Evolutionary conservation across 139 green algal genomes (phyloP), one percentile per base, ranked within the genome.

Genomic region (Micractinium sp.): DNA sequence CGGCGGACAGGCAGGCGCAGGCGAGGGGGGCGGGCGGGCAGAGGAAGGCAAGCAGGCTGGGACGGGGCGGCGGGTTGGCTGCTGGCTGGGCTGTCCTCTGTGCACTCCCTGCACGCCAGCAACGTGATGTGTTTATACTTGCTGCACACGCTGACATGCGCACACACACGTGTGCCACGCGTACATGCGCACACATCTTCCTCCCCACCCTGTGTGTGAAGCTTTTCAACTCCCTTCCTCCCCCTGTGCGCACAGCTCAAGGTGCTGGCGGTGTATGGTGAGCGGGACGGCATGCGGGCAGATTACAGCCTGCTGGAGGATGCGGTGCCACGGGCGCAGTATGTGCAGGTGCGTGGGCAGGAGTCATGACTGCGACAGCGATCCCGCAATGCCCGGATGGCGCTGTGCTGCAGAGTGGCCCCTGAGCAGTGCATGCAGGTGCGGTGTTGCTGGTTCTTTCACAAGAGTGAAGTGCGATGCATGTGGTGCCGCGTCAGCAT

Each of bases 191-290:
- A 56, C 7, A 71, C 63, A 71, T 71, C 63, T 31, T 27, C 12
- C 63, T 27, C 14, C 12, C 13, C 63, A 71, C 5, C 47, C 47
- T 56, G 47, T 9, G 47, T 5, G 47, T 56, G 47, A 56, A 56
- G 9, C 47, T 9, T 9, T 56, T 23, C 63, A 71, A 16, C 20
- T 27, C 63, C 63, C 14, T 27, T 71, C 56, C 38, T 36, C 20
- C 23, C 13, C 41, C 18, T 20, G 15, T 25, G n/a, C n/a, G n/a
- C n/a, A 33, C 86, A 89, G 86, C 61, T 85, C 27, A 89, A 85
- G 73, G 77, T 90, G 69, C 33, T 90, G 53, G 87, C 79, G 0
- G 25, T 90, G 1, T 90, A 90, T 19, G 87, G 87, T 0, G 81
- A 87, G 53, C 53, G 35, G 12, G 87, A 90, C 38, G 27, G n/a